Evolutionary conservation across 1,284 basidiomycete genomes (phyloP), one percentile per base, ranked within the genome.

Genomic region (Sanghuangporus weigelae): DNA sequence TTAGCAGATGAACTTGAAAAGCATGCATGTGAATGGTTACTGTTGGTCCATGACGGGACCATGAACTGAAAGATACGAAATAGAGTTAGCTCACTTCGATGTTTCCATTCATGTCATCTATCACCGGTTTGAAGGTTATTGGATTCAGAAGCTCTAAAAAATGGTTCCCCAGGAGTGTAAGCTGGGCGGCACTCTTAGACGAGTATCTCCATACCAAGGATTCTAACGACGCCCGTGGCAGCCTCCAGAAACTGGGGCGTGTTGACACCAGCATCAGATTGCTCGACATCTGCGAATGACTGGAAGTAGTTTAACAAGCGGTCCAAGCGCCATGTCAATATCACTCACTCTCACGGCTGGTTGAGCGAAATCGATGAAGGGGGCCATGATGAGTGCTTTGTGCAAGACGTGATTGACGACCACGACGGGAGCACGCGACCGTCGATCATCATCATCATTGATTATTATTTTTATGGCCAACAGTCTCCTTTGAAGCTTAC

Each of bases 91-190:
- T 72, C 70, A 96, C 95, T 62, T 81, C 79, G 75, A 99, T 97
- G 78, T 99, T 99, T 31, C 95, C 93, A 65, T 85, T 92, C 70
- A 99, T 75, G 78, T 99, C 97, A 68, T 76, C 84, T 76, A 95
- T 89, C 7, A 99, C 96, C 26, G 91, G 81, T 2, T 79, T 70
- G 74, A 99, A 98, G 0, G 96, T 93, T 3, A 91, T 77, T 68
- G 92, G 94, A 66, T 92, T 91, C 57, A 99, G 87, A 23, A 98
- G 81, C 79, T 95, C 96, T 95, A 68, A 7, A 55, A 63, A 42
- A 63, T 44, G 12, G 10, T 6, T 57, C 53, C 23, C 36, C 40
- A 44, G 55, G n/a, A 55, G 38, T 36, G 62, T 39, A 16, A 62
- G 38, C 19, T 53, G 11, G 40, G 49, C 46, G 12, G 44, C 21